These are phyloP conservation scores for Thielaviopsis euricoi DNA, from an alignment of 2,329 filamentous ascomycete genomes.

Conservation along the genomic window DNA sequence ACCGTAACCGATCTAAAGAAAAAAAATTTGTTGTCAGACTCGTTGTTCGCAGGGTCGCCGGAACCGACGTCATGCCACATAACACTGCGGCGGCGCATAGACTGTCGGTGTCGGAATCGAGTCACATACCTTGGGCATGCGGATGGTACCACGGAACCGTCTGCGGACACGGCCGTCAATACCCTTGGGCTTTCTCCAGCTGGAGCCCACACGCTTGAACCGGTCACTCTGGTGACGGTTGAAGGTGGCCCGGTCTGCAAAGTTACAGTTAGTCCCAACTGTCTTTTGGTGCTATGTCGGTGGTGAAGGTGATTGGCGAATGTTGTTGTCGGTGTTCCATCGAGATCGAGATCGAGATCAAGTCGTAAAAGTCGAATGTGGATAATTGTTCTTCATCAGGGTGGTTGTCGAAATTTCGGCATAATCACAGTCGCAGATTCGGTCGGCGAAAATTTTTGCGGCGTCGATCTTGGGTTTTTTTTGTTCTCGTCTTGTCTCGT, in stretches of 20 bases:
- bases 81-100: neutral
- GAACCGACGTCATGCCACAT: neutral
- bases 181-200: conserved; percentile 99
- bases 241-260: conserved; percentile 80
- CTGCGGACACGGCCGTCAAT: conserved; percentile 96
- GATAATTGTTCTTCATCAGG: no score
- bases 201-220: conserved; percentile 78
- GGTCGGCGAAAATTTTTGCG: no score
- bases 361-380: no score
- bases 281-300: neutral
- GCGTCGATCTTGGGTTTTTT: neutral
- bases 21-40: neutral
- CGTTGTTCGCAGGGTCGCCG: neutral
- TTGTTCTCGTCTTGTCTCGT: neutral
- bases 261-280: conserved; percentile 11
- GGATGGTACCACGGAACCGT: conserved; percentile 89
- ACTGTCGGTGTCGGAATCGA: neutral
- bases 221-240: conserved; percentile 93
- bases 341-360: neutral
- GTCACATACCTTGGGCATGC: conserved; percentile 88
- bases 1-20: conserved; percentile 77
- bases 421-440: no score
- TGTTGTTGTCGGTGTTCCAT: neutral
- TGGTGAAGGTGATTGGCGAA: neutral
- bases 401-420: no score